phyloP scores from a whole-genome alignment of 2,329 filamentous ascomycete genomes.

The Cladobotryum mycophilum region DNA sequence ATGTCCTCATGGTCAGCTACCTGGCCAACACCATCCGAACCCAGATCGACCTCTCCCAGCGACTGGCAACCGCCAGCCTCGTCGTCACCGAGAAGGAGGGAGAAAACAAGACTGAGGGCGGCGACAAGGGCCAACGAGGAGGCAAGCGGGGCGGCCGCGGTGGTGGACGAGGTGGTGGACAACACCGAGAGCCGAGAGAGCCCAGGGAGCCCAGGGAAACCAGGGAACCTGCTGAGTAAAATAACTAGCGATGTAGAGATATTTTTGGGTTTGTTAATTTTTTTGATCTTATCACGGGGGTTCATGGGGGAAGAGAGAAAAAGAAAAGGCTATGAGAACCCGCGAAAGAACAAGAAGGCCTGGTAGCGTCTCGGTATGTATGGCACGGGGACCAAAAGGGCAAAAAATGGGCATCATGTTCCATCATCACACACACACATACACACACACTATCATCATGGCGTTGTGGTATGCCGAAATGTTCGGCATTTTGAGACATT shows the following conservation, averaged over 20 bases:
- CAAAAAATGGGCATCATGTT: conserved; percentile 27
- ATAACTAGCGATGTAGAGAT: conserved; percentile 5
- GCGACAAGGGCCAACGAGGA: conserved; percentile 40
- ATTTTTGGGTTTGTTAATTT: conserved; percentile 6
- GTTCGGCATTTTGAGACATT: conserved; percentile 25
- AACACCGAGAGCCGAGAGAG: conserved; percentile 45
- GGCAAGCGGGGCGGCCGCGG: conserved; percentile 47
- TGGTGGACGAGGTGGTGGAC: conserved; percentile 43
- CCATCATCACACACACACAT: conserved; percentile 16
- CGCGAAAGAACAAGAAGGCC: conserved; percentile 4
- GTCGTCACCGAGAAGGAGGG: conserved; percentile 43
- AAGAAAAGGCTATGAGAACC: conserved; percentile 3
- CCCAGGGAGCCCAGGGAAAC: conserved; percentile 36
- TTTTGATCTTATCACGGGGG: conserved; percentile 1
- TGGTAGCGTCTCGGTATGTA: conserved; percentile 18
- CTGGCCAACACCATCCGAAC: conserved; percentile 97
- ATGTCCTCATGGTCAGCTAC: conserved; percentile 96
- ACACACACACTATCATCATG: conserved; percentile 24
- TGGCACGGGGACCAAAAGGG: conserved; percentile 14
- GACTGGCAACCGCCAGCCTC: conserved; percentile 74
- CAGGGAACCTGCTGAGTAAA: conserved; percentile 28
- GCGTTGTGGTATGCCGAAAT: conserved; percentile 32
- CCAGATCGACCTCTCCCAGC: conserved; percentile 96
- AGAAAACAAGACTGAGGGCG: conserved; percentile 41
- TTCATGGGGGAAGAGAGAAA: conserved; percentile 1